Evolutionary conservation across 345 rosid genomes (phyloP), one percentile per base, ranked within the genome.

Genomic region (Diplotaxis tenuifolia): DNA sequence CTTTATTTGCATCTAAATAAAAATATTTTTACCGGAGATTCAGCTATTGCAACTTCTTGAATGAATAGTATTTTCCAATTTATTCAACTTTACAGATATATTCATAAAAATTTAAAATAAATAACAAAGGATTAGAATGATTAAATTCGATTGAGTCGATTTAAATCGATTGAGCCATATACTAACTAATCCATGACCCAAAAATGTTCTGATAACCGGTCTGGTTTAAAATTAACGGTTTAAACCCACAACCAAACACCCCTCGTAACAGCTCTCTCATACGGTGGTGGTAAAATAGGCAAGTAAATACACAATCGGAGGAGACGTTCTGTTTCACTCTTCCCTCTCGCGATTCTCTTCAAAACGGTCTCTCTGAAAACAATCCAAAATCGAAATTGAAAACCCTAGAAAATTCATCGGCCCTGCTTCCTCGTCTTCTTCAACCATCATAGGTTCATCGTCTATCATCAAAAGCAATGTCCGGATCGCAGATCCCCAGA

Each of bases 381-480:
- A 21, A 4, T 34, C 42, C 54, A 47, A 65, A 50, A 70, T 65
- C 19, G 72, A 71, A 65, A 45, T 10, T 16, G 9, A 40, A 14
- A 76, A 76, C 80, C 80, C 80, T 77, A 77, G 72, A 59, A 14
- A 65, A 32, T n/a, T 62, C 66, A 4, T 55, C 6, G 5, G n/a
- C 40, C 18, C 49, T 14, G 32, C 63, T 67, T 16, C n/a, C n/a
- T n/a, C n/a, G n/a, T n/a, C n/a, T n/a, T n/a, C n/a, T 32, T 25
- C 6, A 22, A 75, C 69, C 64, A 9, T 0, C 62, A 45, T 42
- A n/a, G 16, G 28, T 4, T 38, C 6, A 34, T 36, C 16, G 2
- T 38, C 52, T 27, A 38, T 3, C 5, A 66, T 67, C 50, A 42
- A 3, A 22, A 15, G 16, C 57, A 59, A 77, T 77, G 80, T 66